Evolutionary conservation across 2,329 filamentous ascomycete genomes (phyloP), one percentile per base, ranked within the genome.

Genomic region (Canariomyces notabilis): DNA sequence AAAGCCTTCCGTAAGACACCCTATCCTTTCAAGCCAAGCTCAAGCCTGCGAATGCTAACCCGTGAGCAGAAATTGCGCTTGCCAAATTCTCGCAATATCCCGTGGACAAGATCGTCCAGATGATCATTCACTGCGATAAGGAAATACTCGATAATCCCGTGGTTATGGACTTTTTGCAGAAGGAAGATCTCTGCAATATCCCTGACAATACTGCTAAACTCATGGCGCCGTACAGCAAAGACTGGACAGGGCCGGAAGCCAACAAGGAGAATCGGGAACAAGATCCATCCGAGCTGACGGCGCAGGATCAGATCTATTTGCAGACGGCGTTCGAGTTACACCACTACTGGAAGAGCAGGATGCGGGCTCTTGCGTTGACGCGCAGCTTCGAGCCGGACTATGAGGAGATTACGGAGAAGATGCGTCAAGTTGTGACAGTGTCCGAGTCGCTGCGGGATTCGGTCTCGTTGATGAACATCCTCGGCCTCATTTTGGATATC

Each of bases 281-380:
- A 61, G 90, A 97, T 66, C 91, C 91, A 1, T 68, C 66, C 5
- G 93, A 98, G 62, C 80, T 98, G 43, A 96, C 91, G 2, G 77
- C 90, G 52, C 89, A 97, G 66, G 93, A 98, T 69, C 91, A 97
- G 67, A 87, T 98, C 46, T 98, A 90, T 64, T 74, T 98, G 20
- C 87, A 85, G 63, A 97, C 93, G 4, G 88, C 91, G 1, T 97
- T 86, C 60, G 93, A 98, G 65, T 73, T 97, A 54, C 89, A 95
- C 57, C 90, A 96, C 64, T 98, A 98, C 71, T 98, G 93, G 93
- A 96, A 95, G 75, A 89, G 88, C 51, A 84, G 93, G 65, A 97
- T 97, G 84, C 81, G 93, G 57, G 93, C 93, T 31, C 76, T 98
- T 56, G 77, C 83, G 2, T 72, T 97, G 55, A 96, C 89, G 4